These are phyloP conservation scores for Cyberlindnera galapagoensis DNA, from an alignment of 805 yeast species.

Conservation along the genomic window DNA sequence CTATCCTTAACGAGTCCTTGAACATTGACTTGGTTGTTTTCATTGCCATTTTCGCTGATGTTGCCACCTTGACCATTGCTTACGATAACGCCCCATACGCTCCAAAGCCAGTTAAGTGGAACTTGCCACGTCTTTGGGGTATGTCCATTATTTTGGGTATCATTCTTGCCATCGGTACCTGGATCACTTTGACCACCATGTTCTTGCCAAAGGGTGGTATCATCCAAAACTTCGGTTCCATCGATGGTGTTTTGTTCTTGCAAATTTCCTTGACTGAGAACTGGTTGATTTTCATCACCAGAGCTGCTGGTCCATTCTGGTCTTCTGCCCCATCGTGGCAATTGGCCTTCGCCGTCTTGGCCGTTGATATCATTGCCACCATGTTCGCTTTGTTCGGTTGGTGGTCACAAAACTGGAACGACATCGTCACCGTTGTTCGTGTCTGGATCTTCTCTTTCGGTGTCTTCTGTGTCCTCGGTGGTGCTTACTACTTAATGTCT, in stretches of 20 bases:
- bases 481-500: slow-evolving; percentile 92
- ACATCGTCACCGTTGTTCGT: slow-evolving; percentile 90
- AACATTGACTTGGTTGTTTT: slow-evolving; percentile 89
- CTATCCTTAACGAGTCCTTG: slow-evolving; percentile 79
- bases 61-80: slow-evolving; percentile 95
- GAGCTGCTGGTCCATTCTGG: slow-evolving; percentile 99
- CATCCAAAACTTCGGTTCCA: slow-evolving; percentile 91
- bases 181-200: slow-evolving; percentile 95
- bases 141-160: slow-evolving; percentile 85
- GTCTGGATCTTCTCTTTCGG: slow-evolving; percentile 95
- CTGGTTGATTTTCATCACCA: slow-evolving; percentile 94
- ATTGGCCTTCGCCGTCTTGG: slow-evolving; percentile 87
- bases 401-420: slow-evolving; percentile 98
- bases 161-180: slow-evolving; percentile 83
- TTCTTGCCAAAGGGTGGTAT: slow-evolving; percentile 88
- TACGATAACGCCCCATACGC: slow-evolving; percentile 96
- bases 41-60: slow-evolving; percentile 96
- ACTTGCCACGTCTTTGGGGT: slow-evolving; percentile 96
- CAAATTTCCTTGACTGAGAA: slow-evolving; percentile 93
- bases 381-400: slow-evolving; percentile 91
- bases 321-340: slow-evolving; percentile 95
- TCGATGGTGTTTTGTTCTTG: slow-evolving; percentile 89
- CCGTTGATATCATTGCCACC: slow-evolving; percentile 87
- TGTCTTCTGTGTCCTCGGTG: slow-evolving; percentile 93
- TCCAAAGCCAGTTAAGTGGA: slow-evolving; percentile 92